These are phyloP conservation scores for Dendrobium nobile DNA, from an alignment of 106 monocot species.

Conservation along the genomic window DNA sequence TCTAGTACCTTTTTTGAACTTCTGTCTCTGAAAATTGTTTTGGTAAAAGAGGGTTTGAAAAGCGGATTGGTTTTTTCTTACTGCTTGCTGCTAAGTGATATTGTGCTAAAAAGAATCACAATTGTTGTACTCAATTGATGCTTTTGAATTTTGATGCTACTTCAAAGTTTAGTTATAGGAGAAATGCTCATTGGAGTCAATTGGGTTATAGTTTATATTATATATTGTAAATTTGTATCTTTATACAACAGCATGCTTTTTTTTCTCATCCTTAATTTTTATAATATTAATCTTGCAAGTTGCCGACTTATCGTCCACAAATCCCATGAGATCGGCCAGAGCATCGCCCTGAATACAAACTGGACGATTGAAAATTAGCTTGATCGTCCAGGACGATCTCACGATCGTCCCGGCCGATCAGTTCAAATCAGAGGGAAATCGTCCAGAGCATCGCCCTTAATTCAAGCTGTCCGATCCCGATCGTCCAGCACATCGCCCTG, in stretches of 20 bases:
- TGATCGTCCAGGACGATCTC: no score
- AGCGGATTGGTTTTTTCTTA: background rate
- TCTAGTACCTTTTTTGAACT: background rate
- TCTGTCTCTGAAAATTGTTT: background rate
- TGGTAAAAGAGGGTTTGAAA: background rate
- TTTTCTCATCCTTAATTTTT: background rate
- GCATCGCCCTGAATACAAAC: no score
- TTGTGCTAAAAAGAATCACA: background rate
- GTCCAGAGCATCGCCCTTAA: no score
- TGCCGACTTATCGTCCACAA: no score
- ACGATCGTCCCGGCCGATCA: no score
- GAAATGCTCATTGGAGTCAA: slow-evolving; percentile 2
- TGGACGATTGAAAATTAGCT: no score
- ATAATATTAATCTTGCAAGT: no score
- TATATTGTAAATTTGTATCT: background rate
- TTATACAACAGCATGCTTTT: background rate
- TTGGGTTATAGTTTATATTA: background rate
- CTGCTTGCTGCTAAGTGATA: background rate
- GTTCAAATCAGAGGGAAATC: no score
- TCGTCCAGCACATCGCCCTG: no score
- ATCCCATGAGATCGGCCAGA: no score
- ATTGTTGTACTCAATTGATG: background rate
- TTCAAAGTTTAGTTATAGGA: background rate
- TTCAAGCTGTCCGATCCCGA: no score
- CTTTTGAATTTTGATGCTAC: background rate